Conservation (phyloP, 306 rosid species). For the Lathyrus sativus region DNA sequence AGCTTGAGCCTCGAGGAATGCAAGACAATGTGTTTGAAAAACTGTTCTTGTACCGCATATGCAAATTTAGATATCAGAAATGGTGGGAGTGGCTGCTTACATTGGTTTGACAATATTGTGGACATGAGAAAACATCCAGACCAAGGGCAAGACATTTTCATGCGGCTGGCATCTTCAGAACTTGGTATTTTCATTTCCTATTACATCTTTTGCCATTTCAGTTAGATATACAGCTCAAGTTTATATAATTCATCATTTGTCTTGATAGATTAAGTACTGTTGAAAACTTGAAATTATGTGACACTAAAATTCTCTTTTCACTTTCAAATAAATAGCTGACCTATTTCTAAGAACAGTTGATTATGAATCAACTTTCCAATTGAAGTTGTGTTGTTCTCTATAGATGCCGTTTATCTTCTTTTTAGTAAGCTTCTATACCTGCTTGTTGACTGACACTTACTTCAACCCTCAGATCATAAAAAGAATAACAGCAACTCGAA, state of each 20-base stretch:
- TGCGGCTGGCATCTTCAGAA: background rate
- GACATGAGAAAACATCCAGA: constrained; percentile 27
- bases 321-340: background rate
- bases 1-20: constrained; percentile 36
- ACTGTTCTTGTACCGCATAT: constrained; percentile 40
- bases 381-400: no score
- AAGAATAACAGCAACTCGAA: background rate
- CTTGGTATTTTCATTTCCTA: background rate
- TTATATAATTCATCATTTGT: background rate
- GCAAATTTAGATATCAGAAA: constrained; percentile 19
- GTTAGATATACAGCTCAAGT: background rate
- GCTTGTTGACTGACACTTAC: background rate
- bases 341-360: background rate
- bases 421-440: background rate
- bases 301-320: background rate
- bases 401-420: background rate
- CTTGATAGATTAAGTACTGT: background rate
- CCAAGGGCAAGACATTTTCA: constrained; percentile 8
- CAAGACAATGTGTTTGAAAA: constrained; percentile 29
- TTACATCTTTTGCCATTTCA: background rate
- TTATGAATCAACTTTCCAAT: background rate
- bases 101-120: constrained; percentile 41
- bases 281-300: background rate
- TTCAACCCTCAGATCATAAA: constrained; percentile 10
- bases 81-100: constrained; percentile 43